Base-by-base conservation (phyloP, 179 eudicot genomes). In the Vitellaria paradoxa region DNA sequence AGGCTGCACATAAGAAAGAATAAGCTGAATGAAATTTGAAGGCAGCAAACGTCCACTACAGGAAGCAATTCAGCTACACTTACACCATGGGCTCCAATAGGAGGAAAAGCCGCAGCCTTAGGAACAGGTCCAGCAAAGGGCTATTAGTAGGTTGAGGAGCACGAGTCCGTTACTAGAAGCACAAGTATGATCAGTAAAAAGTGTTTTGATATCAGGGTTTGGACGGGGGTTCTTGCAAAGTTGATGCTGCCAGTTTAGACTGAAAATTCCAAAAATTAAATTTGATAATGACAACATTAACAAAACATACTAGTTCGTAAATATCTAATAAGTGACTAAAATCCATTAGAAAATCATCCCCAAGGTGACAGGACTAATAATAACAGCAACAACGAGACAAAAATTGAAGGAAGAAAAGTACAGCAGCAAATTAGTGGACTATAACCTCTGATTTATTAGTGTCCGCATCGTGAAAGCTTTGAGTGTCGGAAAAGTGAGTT, bases 171-270 rank as follows among this genome's bases (percentile, higher is more conserved):
- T 89, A 72, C 75, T 86, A 62, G 86, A 80, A 50, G 87, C 84
- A 83, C 93, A 91, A 59, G 88, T 74, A 73, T 91, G 96, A 85
- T 91, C 96, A 70, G 78, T 81, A 77, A 88, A 89, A 74, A 91
- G 91, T n/a, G 90, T 91, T 75, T 89, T 89, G 71, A 91, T 86
- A 81, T 88, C 93, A 49, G 91, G 96, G 72, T 88, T 83, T 50
- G 88, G 85, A 30, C 90, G 88, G n/a, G 93, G 91, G 71, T 88
- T 89, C 84, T 91, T 86, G 87, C 95, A 91, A 76, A 86, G 88
- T 65, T 84, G 87, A 77, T 91, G 95, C 86, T 91, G 95, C 95
- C 95, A 91, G 72, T 91, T 91, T 47, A 91, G 89, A 80, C 95
- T 91, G 89, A 30, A 88, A 84, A 55, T 6, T 62, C 24, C 53